Percentiles rank a stretch among this genome's conserved stretches.
Evolutionary conservation across 345 rosid species (phyloP).

Genomic region (Aquilaria malaccensis): DNA sequence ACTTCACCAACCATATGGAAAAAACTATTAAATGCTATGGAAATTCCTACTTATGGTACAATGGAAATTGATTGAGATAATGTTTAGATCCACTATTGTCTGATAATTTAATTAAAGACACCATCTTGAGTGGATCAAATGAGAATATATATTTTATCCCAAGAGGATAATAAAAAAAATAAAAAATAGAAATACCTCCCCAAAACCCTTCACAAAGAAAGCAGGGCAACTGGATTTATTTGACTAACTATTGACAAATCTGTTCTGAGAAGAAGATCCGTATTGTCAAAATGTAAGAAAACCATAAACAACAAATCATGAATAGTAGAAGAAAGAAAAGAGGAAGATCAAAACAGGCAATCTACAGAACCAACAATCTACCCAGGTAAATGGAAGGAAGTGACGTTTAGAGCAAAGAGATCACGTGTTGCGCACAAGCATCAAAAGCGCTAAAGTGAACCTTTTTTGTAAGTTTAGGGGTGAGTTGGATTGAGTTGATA

Average conservation of each 20-base stretch:
- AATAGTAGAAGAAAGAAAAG: not conserved
- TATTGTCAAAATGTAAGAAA: not conserved
- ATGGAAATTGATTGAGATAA: not conserved
- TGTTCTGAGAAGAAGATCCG: not conserved
- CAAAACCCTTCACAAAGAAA: not conserved
- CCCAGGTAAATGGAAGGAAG: no score
- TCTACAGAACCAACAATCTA: not conserved
- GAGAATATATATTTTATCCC: not conserved
- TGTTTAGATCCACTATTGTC: not conserved
- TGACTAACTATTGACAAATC: not conserved
- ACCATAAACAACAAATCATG: not conserved
- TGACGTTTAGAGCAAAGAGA: no score
- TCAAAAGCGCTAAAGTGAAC: no score
- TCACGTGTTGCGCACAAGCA: no score
- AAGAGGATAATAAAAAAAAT: not conserved
- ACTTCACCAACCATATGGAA: conserved; percentile 16
- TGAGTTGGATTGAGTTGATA: no score
- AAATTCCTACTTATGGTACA: conserved; percentile 2
- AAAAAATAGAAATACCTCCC: not conserved
- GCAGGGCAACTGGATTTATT: not conserved
- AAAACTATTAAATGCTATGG: not conserved
- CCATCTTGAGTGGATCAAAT: not conserved
- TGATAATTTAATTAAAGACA: not conserved
- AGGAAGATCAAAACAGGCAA: not conserved
- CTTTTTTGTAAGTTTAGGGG: no score